Base-by-base conservation (phyloP, 768 basidiomycete genomes). In the Boletus patriciae region DNA sequence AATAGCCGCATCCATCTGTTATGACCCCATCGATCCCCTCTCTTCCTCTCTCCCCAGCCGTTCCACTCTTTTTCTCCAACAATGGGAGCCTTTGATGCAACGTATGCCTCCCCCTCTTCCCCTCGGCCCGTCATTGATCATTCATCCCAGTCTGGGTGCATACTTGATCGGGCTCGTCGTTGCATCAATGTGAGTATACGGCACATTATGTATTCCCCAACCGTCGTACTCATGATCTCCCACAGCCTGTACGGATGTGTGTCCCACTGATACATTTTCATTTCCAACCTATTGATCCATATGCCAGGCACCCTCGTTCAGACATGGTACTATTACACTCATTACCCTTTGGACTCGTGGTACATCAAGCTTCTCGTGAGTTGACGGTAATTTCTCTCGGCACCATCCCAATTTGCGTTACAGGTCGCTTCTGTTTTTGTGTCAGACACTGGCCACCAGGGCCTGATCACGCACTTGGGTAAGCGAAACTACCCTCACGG, bases 401-500 rank as follows among this genome's bases (percentile, higher is more conserved):
- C 38, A 11, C 16, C 11, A 15, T 46, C 6, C 16, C 19, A 33
- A 71, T 33, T 16, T 34, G 33, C 19, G 23, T 47, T 23, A 19
- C 19, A 85, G 84, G 84, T 85, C 33, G 70, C 65, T 27, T 70
- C 71, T 15, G 78, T 81, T 3, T 77, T 84, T 70, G 0, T 74
- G 3, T 80, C 78, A 50, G 84, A 85, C 56, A 81, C 80, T 0
- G 57, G 78, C 2, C 84, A 85, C 57, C 83, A 85, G 61, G 74
- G 67, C 1, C 66, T 85, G 29, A 83, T 86, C 53, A 75, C 80
- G 2, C 82, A 85, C 56, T 73, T 77, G 3, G 66, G 83, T 78
- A 62, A 46, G 72, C 60, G 11, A 8, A 46, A 41, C 19, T 7
- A 18, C 23, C 9, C 3, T 4, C 2, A n/a, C 9, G 1, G 3